These are phyloP conservation scores for Aspergillus incahuasiensis DNA, from an alignment of 495 filamentous ascomycete genomes.

Conservation along the genomic window DNA sequence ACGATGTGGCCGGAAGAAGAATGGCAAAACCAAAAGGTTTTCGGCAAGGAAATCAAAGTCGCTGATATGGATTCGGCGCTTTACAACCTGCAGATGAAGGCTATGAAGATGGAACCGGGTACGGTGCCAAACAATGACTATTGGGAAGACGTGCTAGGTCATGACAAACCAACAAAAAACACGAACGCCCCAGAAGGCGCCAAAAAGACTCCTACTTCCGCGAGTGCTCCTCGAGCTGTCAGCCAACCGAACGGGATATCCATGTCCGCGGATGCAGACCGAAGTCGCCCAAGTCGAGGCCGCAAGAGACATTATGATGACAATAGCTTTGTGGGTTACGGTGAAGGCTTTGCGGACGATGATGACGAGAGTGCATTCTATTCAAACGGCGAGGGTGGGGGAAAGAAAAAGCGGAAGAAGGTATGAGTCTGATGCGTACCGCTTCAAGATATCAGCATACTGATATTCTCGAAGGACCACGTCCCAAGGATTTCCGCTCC, in stretches of 20 bases:
- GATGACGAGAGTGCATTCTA: constrained; percentile 50
- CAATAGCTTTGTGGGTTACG: constrained; percentile 63
- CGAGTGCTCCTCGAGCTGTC: constrained; percentile 27
- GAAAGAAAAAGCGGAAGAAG: constrained; percentile 51
- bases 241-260: constrained; percentile 30
- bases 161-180: constrained; percentile 49
- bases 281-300: constrained; percentile 52
- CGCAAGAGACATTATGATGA: constrained; percentile 68
- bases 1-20: constrained; percentile 61
- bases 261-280: constrained; percentile 33
- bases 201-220: constrained; percentile 37
- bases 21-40: constrained; percentile 59
- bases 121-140: constrained; percentile 51
- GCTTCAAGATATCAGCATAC: constrained; percentile 1
- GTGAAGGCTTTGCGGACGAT: constrained; percentile 58
- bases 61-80: constrained; percentile 42
- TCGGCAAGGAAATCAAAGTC: constrained; percentile 52
- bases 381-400: constrained; percentile 42
- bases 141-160: constrained; percentile 56
- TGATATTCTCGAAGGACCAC: constrained; percentile 34
- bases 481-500: constrained; percentile 41
- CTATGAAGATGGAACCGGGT: constrained; percentile 56
- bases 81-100: constrained; percentile 43
- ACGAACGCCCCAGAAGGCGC: constrained; percentile 23
- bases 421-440: constrained; percentile 22